A percentile compares a stretch with the other conserved stretches of the same genome.
phyloP scores from a whole-genome alignment of 2,329 filamentous ascomycete species.

The Neopestalotiopsis sp. region DNA sequence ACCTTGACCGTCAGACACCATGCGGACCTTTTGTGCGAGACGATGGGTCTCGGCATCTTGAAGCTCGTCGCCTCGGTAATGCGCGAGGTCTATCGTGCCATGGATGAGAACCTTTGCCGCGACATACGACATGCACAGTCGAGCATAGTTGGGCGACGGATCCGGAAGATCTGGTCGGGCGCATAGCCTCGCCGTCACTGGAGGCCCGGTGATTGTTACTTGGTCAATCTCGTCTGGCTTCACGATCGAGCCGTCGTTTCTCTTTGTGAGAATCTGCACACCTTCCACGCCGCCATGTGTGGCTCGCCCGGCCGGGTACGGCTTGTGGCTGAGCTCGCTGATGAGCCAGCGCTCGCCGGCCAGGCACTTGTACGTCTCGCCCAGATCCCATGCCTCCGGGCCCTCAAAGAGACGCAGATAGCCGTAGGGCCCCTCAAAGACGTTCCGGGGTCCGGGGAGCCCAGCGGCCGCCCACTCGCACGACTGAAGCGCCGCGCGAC shows the following conservation, averaged over 20 bases:
- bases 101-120: slow-evolving; percentile 18
- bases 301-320: slow-evolving; percentile 18
- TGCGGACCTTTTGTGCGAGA: slow-evolving; percentile 14
- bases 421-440: slow-evolving; percentile 18
- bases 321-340: slow-evolving; percentile 19
- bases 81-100: slow-evolving; percentile 16
- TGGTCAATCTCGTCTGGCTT: slow-evolving; percentile 60
- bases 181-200: slow-evolving; percentile 15
- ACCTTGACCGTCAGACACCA: slow-evolving; percentile 9
- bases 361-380: slow-evolving; percentile 6
- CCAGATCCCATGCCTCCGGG: slow-evolving; percentile 15
- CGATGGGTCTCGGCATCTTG: slow-evolving; percentile 11
- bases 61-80: slow-evolving; percentile 18
- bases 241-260: slow-evolving; percentile 33
- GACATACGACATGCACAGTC: slow-evolving; percentile 19
- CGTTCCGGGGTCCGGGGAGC: slow-evolving; percentile 10
- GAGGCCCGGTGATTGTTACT: slow-evolving; percentile 41
- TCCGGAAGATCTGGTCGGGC: slow-evolving; percentile 13
- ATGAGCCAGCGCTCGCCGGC: slow-evolving; percentile 17
- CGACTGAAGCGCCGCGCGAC: slow-evolving; percentile 18
- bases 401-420: slow-evolving; percentile 18
- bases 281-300: slow-evolving; percentile 20
- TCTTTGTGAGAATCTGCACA: slow-evolving; percentile 15
- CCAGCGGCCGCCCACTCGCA: slow-evolving; percentile 13
- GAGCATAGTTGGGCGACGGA: slow-evolving; percentile 19